Conservation (phyloP, 805 yeast species). For the Kazachstania bromeliacearum region DNA sequence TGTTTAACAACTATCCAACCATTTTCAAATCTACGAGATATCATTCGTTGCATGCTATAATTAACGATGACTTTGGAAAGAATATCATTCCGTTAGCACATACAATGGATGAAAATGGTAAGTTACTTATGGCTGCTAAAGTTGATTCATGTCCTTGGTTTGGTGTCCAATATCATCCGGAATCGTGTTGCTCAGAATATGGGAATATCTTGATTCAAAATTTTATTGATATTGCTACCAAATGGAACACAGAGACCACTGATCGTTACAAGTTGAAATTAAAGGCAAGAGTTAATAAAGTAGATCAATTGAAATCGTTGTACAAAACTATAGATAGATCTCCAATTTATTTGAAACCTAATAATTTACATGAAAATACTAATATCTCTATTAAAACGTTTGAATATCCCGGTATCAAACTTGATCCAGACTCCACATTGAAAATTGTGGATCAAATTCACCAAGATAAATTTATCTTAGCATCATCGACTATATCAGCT, state of each 20-base stretch:
- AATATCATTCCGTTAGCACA: conserved; percentile 51
- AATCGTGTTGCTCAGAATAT: conserved; percentile 69
- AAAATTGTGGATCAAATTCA: conserved; percentile 44
- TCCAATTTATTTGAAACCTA: conserved; percentile 13
- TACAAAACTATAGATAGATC: conserved; percentile 20
- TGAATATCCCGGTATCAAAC: conserved; percentile 4
- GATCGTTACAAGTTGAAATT: not conserved
- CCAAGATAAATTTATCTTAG: conserved; percentile 42
- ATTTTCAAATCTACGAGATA: conserved; percentile 69
- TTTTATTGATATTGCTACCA: conserved; percentile 34
- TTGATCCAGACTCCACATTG: conserved; percentile 28
- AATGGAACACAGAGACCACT: conserved; percentile 12
- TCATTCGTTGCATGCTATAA: conserved; percentile 68
- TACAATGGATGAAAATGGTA: conserved; percentile 37
- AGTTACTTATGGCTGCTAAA: conserved; percentile 70
- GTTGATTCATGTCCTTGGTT: conserved; percentile 58
- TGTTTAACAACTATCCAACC: conserved; percentile 36
- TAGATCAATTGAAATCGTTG: conserved; percentile 3
- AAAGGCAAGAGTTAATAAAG: not conserved
- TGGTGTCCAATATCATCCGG: conserved; percentile 97
- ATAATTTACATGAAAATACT: not conserved
- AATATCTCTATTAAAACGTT: conserved; percentile 6
- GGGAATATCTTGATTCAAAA: conserved; percentile 55
- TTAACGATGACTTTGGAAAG: conserved; percentile 9
- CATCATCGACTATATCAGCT: conserved; percentile 47